Evolutionary conservation across 2,329 filamentous ascomycete genomes (phyloP).

Genomic region (Phoma sp.): DNA sequence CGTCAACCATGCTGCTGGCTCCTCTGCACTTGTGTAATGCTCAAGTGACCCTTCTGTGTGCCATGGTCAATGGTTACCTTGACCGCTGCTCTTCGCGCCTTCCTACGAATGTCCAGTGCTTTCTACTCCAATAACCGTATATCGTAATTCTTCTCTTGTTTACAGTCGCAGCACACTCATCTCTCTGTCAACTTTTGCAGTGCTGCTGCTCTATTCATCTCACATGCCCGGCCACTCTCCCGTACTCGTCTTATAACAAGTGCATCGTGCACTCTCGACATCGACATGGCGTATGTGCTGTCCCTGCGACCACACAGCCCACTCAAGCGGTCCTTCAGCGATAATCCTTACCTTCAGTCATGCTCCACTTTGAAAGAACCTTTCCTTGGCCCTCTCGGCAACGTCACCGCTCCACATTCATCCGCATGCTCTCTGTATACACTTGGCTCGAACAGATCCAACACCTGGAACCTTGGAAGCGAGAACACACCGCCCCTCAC

Average conservation of each 20-base stretch:
- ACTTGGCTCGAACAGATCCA: constrained; percentile 30
- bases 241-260: constrained; percentile 31
- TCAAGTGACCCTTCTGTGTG: constrained; percentile 29
- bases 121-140: constrained; percentile 19
- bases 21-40: constrained; percentile 26
- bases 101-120: constrained; percentile 23
- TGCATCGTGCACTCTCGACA: constrained; percentile 22
- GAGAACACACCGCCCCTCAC: constrained; percentile 46
- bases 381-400: constrained; percentile 33
- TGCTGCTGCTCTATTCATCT: constrained; percentile 49
- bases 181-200: constrained; percentile 40
- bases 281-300: constrained; percentile 50
- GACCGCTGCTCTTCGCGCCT: constrained; percentile 28
- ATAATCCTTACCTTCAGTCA: constrained; percentile 47
- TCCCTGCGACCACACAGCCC: constrained; percentile 50
- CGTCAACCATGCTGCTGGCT: constrained; percentile 17
- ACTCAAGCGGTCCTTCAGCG: constrained; percentile 53
- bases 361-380: constrained; percentile 42
- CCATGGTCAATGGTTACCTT: constrained; percentile 13
- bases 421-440: constrained; percentile 49
- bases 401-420: constrained; percentile 41
- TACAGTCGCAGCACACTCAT: constrained; percentile 25
- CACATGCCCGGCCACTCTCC: constrained; percentile 39
- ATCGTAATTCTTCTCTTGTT: constrained; percentile 19
- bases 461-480: constrained; percentile 33